Base-by-base conservation (phyloP, 495 filamentous ascomycete genomes). In the Xylona heveae region DNA sequence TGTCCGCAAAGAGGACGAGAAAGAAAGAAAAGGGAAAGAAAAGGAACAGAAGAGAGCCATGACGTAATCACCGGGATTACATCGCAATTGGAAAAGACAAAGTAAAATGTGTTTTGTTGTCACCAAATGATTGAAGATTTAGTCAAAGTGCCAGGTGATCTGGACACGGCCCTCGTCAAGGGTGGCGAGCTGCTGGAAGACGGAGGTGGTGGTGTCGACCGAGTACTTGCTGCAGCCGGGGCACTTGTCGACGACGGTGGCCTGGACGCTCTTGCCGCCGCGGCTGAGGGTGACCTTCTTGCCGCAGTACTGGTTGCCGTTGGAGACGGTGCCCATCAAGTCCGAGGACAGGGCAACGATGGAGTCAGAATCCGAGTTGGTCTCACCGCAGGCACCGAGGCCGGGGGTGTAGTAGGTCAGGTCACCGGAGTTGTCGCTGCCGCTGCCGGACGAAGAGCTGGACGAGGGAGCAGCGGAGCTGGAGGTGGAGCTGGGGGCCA, bases 391-490 rank as follows among this genome's bases (percentile, higher is more conserved):
- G 23, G 59, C 47, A 13, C 59, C 61, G 4, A 54, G 7, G 15
- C 57, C 55, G 21, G 41, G 14, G 5, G 32, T 28, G 38, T 60
- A 64, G 34, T 44, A 59, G 24, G 59, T 64, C 13, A 55, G 47
- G 20, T 48, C 29, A 27, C 59, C 59, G 2, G 42, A 36, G 25
- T 43, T 39, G 6, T 10, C 33, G 9, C n/a, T 19, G 19, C 38
- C 42, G 18, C 18, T 3, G 24, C 24, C 13, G 27, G 19, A 28
- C 21, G 9, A 10, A 0, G 5, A 6, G 16, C n/a, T 23, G 24
- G 12, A 15, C 7, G 23, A 25, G 23, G 8, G 7, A 13, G 23
- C 7, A 7, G 23, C 23, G 23, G 23, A 7, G 13, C 8, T 8
- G 8, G 23, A 25, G 13, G 23, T 25, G 23, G 23, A 7, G 13